Conservation (phyloP, 2,329 filamentous ascomycete genomes). For the Epichloe bromicola region DNA sequence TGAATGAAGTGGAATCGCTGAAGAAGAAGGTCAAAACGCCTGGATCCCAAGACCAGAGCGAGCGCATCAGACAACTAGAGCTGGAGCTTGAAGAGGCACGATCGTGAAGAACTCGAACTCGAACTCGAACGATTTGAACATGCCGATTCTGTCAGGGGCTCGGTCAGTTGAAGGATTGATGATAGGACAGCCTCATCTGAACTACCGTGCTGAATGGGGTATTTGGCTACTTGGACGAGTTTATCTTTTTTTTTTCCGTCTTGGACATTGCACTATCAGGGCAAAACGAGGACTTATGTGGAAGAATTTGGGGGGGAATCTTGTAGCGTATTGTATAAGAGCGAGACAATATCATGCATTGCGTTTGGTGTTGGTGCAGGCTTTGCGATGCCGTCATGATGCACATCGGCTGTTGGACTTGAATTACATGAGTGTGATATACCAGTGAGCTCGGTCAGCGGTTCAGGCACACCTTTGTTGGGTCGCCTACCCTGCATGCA, state of each 20-base stretch:
- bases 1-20: constrained; percentile 63
- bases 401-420: too few relatives aligned
- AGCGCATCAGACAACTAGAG: constrained; percentile 54
- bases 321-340: constrained; percentile 3
- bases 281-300: too few relatives aligned
- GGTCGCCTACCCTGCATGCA: too few relatives aligned
- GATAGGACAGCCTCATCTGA: not conserved
- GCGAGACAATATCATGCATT: constrained; percentile 1
- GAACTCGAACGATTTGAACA: too few relatives aligned
- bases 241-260: not conserved
- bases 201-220: not conserved
- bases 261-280: not conserved
- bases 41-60: constrained; percentile 47
- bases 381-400: too few relatives aligned
- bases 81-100: constrained; percentile 52
- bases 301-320: not conserved
- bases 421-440: too few relatives aligned
- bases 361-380: too few relatives aligned
- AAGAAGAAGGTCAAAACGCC: constrained; percentile 55
- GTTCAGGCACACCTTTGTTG: too few relatives aligned
- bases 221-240: not conserved
- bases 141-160: too few relatives aligned
- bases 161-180: too few relatives aligned
- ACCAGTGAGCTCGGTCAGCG: too few relatives aligned
- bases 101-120: constrained; percentile 26